Evolutionary conservation across 148 eudicot genomes (phyloP).

Genomic region (Rhododendron mucronatum): DNA sequence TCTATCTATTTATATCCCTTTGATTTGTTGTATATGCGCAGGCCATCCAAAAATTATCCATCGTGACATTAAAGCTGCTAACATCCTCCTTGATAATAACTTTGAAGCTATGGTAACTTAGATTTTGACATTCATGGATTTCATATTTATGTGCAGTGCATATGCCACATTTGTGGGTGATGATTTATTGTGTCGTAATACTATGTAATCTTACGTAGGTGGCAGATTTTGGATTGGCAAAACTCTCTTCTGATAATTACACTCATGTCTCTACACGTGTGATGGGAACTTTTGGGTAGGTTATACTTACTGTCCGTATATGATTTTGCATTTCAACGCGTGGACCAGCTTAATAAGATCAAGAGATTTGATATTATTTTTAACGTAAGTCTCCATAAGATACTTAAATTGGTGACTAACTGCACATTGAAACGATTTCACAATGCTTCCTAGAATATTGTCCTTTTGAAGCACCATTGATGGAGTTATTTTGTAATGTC

Average conservation of each 20-base stretch:
- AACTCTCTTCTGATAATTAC: slow-evolving; percentile 60
- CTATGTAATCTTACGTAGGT: slow-evolving; percentile 35
- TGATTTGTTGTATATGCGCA: slow-evolving; percentile 11
- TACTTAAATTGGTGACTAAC: background rate
- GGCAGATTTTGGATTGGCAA: slow-evolving; percentile 92
- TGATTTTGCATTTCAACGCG: background rate
- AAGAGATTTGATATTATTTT: background rate
- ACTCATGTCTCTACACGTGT: slow-evolving; percentile 92
- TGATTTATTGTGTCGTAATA: background rate
- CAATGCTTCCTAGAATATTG: background rate
- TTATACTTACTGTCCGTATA: background rate
- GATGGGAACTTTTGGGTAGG: slow-evolving; percentile 94
- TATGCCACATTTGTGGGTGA: background rate
- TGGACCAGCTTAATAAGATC: background rate
- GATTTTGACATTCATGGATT: background rate
- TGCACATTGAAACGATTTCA: background rate
- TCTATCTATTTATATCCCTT: background rate
- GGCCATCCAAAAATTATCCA: slow-evolving; percentile 92
- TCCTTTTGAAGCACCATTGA: background rate
- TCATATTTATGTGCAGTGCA: background rate
- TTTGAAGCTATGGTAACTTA: slow-evolving; percentile 68
- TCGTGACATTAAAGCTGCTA: slow-evolving; percentile 90
- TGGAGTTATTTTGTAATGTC: background rate
- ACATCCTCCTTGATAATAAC: slow-evolving; percentile 64
- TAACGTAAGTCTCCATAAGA: background rate